Conservation (phyloP, 2,329 filamentous ascomycete genomes). For the Fusarium veterinarium region DNA sequence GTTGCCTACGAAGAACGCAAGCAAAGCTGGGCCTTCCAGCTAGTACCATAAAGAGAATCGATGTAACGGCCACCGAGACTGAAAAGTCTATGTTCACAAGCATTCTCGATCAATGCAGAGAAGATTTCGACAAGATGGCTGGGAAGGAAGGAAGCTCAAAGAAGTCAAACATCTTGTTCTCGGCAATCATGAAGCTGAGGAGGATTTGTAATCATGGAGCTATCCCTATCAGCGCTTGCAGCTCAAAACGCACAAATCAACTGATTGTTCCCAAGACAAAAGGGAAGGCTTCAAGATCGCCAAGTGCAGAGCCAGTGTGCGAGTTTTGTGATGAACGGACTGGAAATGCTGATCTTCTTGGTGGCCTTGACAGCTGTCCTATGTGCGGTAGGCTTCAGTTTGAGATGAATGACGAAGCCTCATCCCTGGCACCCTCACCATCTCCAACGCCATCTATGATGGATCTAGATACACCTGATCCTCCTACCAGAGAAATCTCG, state of each 20-base stretch:
- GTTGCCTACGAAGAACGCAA: neutral
- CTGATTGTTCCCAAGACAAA: rapidly evolving
- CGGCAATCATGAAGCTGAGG: constrained; percentile 2
- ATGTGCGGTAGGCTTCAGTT: rapidly evolving
- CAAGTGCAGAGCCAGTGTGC: neutral
- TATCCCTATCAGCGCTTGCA: rapidly evolving
- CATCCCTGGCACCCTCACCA: rapidly evolving
- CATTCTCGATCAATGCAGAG: neutral
- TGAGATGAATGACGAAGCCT: rapidly evolving
- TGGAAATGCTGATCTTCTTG: rapidly evolving
- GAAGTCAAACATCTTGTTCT: neutral
- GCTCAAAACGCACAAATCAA: rapidly evolving
- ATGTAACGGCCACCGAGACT: rapidly evolving
- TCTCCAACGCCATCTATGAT: neutral
- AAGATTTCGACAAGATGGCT: neutral
- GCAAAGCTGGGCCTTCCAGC: rapidly evolving
- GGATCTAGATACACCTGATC: rapidly evolving
- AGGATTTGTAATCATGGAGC: constrained; percentile 7
- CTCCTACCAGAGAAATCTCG: rapidly evolving
- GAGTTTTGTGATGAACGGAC: neutral
- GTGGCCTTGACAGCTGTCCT: neutral
- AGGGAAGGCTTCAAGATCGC: rapidly evolving
- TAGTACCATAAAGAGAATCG: rapidly evolving
- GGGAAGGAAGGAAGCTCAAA: neutral
- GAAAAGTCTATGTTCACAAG: rapidly evolving